phyloP scores from a whole-genome alignment of 306 rosid species.

The Parietaria judaica region DNA sequence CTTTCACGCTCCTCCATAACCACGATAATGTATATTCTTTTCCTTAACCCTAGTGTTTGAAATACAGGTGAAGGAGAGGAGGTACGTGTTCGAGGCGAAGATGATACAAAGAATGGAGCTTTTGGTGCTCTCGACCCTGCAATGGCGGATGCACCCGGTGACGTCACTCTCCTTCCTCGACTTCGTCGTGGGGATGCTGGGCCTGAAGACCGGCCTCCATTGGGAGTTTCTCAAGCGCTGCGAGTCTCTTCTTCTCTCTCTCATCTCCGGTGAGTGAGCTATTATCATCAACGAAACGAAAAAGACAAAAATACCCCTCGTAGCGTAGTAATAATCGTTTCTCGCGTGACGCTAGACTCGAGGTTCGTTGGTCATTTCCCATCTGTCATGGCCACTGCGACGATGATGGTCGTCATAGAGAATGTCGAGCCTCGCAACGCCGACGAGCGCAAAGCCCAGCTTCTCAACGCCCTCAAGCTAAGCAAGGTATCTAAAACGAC shows the following conservation, averaged over 20 bases:
- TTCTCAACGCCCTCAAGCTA: constrained; percentile 59
- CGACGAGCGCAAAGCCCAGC: constrained; percentile 52
- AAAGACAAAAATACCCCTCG: not conserved
- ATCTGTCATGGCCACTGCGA: constrained; percentile 84
- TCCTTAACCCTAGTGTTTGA: not conserved
- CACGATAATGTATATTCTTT: too few species aligned
- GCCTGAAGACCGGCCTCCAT: constrained; percentile 55
- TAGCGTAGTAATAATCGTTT: constrained; percentile 3
- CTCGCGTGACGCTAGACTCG: constrained; percentile 38
- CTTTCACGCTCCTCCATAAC: too few species aligned
- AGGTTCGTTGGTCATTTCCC: constrained; percentile 75
- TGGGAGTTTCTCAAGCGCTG: constrained; percentile 69
- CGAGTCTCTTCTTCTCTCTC: constrained; percentile 61
- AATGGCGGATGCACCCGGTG: constrained; percentile 96
- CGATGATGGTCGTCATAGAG: constrained; percentile 72
- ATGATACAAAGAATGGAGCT: constrained; percentile 93
- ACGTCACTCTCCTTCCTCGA: constrained; percentile 82
- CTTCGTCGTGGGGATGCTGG: constrained; percentile 66
- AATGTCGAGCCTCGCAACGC: constrained; percentile 55
- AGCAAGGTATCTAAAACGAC: constrained; percentile 40
- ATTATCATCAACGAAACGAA: not conserved
- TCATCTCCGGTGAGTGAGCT: constrained; percentile 58
- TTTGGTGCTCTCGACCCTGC: constrained; percentile 58
- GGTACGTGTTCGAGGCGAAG: constrained; percentile 67
- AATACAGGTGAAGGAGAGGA: constrained; percentile 54